These are phyloP conservation scores for Chaetomiaceae sp. DNA, from an alignment of 2,329 filamentous ascomycete genomes.

Conservation along the genomic window DNA sequence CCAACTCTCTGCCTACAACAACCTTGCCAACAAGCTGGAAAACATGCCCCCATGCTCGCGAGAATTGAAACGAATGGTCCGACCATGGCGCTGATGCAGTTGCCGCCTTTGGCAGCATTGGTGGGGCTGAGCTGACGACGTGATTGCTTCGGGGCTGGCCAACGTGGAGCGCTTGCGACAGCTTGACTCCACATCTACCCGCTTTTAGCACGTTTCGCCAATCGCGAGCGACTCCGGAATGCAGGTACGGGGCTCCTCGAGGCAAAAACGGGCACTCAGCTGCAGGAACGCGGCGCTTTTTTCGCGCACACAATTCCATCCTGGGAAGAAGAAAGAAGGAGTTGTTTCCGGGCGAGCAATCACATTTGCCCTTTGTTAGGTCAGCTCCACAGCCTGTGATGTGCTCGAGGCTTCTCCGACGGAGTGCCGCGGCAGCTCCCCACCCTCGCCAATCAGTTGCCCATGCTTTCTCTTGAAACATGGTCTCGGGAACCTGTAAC, in stretches of 20 bases:
- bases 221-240: constrained; percentile 13
- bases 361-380: neutral
- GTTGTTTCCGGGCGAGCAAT: neutral
- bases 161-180: constrained; percentile 13
- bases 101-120: neutral
- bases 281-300: constrained; percentile 20
- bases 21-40: too few relatives aligned
- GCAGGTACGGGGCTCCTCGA: constrained; percentile 17
- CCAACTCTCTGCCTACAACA: too few relatives aligned
- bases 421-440: neutral
- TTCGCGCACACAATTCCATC: neutral
- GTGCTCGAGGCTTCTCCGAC: neutral
- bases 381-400: neutral
- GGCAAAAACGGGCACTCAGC: constrained; percentile 2
- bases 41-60: neutral
- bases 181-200: constrained; percentile 2
- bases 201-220: constrained; percentile 7
- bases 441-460: constrained; percentile 4
- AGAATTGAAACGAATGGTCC: constrained; percentile 10
- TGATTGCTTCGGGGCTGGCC: constrained; percentile 5
- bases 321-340: neutral
- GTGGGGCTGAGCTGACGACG: neutral
- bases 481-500: neutral
- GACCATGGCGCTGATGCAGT: constrained; percentile 7
- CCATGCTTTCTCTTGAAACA: constrained; percentile 5